Conservation (phyloP, 2,329 filamentous ascomycete genomes). For the Ophiostoma novo-ulmi region DNA sequence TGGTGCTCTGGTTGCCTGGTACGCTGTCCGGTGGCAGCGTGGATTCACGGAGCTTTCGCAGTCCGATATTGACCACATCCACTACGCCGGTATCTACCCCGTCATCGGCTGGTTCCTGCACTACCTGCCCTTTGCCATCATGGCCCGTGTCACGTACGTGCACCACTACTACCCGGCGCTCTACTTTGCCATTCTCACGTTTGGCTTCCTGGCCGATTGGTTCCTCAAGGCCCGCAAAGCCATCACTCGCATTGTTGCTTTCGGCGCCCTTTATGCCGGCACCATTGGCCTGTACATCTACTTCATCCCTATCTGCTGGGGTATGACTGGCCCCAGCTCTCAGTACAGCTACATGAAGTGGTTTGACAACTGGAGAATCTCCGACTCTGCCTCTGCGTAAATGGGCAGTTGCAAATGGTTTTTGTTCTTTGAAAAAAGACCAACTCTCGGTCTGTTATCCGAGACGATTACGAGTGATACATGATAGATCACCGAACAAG, state of each 20-base stretch:
- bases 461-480: neutral
- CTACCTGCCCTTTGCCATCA: constrained; percentile 91
- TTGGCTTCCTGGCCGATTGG: constrained; percentile 88
- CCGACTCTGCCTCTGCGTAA: constrained; percentile 43
- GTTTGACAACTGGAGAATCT: constrained; percentile 82
- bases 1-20: constrained; percentile 70
- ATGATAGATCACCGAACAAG: neutral
- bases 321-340: constrained; percentile 79
- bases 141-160: constrained; percentile 98
- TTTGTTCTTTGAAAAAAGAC: neutral
- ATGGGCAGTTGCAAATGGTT: neutral
- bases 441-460: neutral
- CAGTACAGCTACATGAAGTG: constrained; percentile 92
- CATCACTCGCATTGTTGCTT: constrained; percentile 62
- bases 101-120: constrained; percentile 92
- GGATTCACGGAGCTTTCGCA: constrained; percentile 79
- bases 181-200: constrained; percentile 88
- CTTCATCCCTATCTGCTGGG: constrained; percentile 93
- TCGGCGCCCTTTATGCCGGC: constrained; percentile 64
- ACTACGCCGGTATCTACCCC: constrained; percentile 89
- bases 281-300: constrained; percentile 79
- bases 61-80: constrained; percentile 83
- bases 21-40: constrained; percentile 90
- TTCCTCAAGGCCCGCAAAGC: constrained; percentile 62
- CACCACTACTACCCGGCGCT: constrained; percentile 98